A percentile compares a stretch with the other conserved stretches of the same genome.
phyloP scores from a whole-genome alignment of 768 basidiomycete genomes.

The Leccinum imitatum region DNA sequence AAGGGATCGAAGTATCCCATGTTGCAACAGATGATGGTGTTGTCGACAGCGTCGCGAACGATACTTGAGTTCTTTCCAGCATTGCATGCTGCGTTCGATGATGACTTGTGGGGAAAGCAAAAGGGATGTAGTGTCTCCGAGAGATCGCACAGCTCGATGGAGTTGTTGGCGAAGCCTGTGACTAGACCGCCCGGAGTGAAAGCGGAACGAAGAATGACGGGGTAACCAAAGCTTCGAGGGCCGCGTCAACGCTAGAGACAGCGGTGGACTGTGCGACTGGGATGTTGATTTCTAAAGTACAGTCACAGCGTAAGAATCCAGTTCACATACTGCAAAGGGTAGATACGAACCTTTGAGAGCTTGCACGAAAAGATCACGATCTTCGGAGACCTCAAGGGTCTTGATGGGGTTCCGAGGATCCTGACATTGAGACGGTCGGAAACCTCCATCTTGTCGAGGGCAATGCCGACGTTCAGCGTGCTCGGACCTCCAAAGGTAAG shows the following conservation, averaged over 20 bases:
- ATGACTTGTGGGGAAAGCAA: conserved; percentile 92
- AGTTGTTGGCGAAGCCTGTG: conserved; percentile 94
- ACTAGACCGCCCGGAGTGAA: conserved; percentile 98
- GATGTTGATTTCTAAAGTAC: conserved; percentile 84
- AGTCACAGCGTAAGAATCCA: conserved; percentile 7
- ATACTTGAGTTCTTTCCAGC: conserved; percentile 99
- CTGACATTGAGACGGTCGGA: no score
- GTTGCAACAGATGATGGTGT: conserved; percentile 99
- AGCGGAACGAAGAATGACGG: conserved; percentile 94
- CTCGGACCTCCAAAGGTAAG: no score
- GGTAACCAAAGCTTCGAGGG: conserved; percentile 93
- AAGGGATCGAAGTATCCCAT: conserved; percentile 99
- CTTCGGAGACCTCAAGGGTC: no score
- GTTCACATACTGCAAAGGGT: neutral
- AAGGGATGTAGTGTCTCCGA: conserved; percentile 75
- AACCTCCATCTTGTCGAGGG: no score
- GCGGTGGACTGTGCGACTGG: conserved; percentile 95
- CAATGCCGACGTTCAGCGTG: no score
- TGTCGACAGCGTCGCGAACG: conserved; percentile 96
- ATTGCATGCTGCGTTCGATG: conserved; percentile 97
- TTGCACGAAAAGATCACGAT: conserved; percentile 55
- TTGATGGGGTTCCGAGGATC: no score
- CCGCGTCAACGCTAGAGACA: conserved; percentile 92
- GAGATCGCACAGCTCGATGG: conserved; percentile 92
- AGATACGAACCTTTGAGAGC: conserved; percentile 81